Evolutionary conservation across 2,329 filamentous ascomycete genomes (phyloP).

Genomic region (Stemphylium lycopersici): DNA sequence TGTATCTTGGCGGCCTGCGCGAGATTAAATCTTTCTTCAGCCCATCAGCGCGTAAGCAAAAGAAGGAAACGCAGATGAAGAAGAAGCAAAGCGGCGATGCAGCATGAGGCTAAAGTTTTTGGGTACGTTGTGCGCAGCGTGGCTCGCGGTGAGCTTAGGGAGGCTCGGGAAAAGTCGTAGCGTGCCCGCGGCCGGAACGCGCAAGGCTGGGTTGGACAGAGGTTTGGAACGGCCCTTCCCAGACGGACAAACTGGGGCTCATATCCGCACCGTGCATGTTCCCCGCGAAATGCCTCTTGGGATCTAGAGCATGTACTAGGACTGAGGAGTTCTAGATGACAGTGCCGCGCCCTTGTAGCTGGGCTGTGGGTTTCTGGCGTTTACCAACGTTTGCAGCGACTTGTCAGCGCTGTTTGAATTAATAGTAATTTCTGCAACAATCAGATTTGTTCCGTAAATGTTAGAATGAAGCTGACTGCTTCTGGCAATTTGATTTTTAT

Average conservation of each 20-base stretch:
- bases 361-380: too few species aligned
- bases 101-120: slow-evolving; percentile 17
- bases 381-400: too few species aligned
- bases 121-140: slow-evolving; percentile 14
- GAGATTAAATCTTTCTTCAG: slow-evolving; percentile 47
- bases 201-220: slow-evolving; percentile 9
- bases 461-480: background rate
- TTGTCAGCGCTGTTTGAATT: background rate
- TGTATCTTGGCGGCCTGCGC: slow-evolving; percentile 56
- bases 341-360: background rate
- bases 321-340: background rate
- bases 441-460: too few species aligned
- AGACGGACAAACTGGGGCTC: slow-evolving; percentile 19
- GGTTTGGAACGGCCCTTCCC: slow-evolving; percentile 6
- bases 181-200: slow-evolving; percentile 35
- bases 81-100: slow-evolving; percentile 31
- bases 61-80: slow-evolving; percentile 36
- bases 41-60: slow-evolving; percentile 41
- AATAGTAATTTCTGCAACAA: background rate
- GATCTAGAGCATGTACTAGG: slow-evolving; percentile 22
- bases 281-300: slow-evolving; percentile 30
- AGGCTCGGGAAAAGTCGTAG: slow-evolving; percentile 34
- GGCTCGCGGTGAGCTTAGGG: slow-evolving; percentile 12
- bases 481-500: background rate
- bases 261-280: slow-evolving; percentile 25